Percentiles rank a stretch among this genome's conserved stretches.
phyloP scores from a whole-genome alignment of 2,329 filamentous ascomycete species.

The Paecilomyces formosus region DNA sequence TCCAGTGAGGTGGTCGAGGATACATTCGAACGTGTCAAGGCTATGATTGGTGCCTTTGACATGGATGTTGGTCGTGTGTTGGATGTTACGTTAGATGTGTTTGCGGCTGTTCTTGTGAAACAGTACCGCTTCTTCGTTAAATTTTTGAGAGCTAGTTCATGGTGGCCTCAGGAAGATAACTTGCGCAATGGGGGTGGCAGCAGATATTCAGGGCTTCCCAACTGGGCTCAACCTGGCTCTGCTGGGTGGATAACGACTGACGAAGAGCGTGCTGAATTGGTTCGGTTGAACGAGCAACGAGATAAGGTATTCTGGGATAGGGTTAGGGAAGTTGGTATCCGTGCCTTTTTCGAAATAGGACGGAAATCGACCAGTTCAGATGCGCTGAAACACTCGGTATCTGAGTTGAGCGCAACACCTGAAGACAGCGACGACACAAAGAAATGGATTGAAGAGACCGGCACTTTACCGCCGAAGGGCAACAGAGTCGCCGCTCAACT shows the following conservation, averaged over 20 bases:
- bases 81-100: constrained; percentile 91
- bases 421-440: constrained; percentile 51
- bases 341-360: constrained; percentile 85
- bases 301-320: constrained; percentile 75
- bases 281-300: constrained; percentile 52
- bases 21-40: constrained; percentile 87
- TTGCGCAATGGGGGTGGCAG: constrained; percentile 26
- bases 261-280: constrained; percentile 57
- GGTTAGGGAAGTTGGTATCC: constrained; percentile 66
- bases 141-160: constrained; percentile 82
- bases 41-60: constrained; percentile 92
- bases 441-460: constrained; percentile 74
- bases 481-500: constrained; percentile 91
- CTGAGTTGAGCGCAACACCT: constrained; percentile 27
- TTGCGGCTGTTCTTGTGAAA: constrained; percentile 86
- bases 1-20: constrained; percentile 69
- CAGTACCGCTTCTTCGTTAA: constrained; percentile 93
- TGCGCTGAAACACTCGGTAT: constrained; percentile 44
- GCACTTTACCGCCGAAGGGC: constrained; percentile 72
- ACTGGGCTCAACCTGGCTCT: constrained; percentile 74
- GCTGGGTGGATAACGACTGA: constrained; percentile 56
- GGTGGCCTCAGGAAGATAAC: constrained; percentile 75
- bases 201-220: constrained; percentile 60
- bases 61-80: constrained; percentile 90
- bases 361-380: constrained; percentile 58